phyloP scores from a whole-genome alignment of 2,329 filamentous ascomycete genomes.

The Claviceps citrina region DNA sequence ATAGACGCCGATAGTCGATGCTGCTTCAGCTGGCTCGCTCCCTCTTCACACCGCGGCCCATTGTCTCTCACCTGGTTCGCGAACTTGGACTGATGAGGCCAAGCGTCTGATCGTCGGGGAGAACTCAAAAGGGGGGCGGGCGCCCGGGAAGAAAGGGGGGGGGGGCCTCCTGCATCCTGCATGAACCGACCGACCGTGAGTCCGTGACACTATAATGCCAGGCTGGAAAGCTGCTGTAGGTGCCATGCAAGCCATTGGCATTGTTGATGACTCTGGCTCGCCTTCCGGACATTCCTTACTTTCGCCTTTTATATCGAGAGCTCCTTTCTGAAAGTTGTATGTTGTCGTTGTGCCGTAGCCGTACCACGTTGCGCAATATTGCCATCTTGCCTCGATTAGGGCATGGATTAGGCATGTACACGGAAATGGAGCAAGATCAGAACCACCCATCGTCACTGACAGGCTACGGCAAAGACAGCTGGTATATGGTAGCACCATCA shows the following conservation, averaged over 20 bases:
- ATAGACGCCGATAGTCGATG: too few species aligned
- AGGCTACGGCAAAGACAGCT: neutral
- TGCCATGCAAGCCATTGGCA: conserved; percentile 12
- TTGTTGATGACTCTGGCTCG: too few species aligned
- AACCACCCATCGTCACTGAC: neutral
- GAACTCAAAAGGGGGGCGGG: too few species aligned
- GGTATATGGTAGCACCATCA: neutral
- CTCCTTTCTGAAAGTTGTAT: too few species aligned
- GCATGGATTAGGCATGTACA: neutral
- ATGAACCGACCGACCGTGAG: conserved; percentile 7
- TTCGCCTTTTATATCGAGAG: neutral
- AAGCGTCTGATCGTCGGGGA: neutral
- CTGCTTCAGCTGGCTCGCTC: conserved; percentile 1
- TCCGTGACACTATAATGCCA: conserved; percentile 3
- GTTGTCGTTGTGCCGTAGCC: too few species aligned
- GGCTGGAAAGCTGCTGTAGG: conserved; percentile 6
- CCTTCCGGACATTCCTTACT: neutral
- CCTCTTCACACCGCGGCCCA: neutral
- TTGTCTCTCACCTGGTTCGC: neutral
- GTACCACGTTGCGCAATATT: conserved; percentile 1
- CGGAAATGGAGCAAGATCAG: neutral
- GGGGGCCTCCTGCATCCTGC: conserved; percentile 7
- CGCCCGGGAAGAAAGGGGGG: neutral
- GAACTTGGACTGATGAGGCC: neutral
- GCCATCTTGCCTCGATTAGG: neutral